Evolutionary conservation across 2,329 filamentous ascomycete genomes (phyloP).

Genomic region (Passalora sequoiae): DNA sequence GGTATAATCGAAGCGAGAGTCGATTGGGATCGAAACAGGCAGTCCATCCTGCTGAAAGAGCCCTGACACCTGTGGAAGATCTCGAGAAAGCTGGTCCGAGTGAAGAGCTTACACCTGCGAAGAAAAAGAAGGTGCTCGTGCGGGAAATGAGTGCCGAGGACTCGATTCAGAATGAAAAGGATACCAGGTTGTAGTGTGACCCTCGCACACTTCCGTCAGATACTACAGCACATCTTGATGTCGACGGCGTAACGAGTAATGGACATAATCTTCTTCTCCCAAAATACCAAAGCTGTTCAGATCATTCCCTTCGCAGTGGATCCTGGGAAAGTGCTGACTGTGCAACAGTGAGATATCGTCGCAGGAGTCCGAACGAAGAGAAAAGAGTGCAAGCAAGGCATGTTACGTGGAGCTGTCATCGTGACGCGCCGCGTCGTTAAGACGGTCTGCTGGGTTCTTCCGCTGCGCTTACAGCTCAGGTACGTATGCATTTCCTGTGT

Average conservation of each 20-base stretch:
- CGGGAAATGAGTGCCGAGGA: constrained; percentile 19
- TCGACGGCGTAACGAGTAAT: constrained; percentile 1
- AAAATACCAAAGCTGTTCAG: not conserved
- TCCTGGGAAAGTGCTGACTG: not conserved
- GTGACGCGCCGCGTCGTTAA: not conserved
- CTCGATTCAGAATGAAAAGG: constrained; percentile 1
- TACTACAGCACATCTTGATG: not conserved
- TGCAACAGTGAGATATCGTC: not conserved
- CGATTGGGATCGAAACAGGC: constrained; percentile 5
- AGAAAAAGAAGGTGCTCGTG: constrained; percentile 19
- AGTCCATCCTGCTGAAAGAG: constrained; percentile 22
- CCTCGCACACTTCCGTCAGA: not conserved
- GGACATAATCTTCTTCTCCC: not conserved
- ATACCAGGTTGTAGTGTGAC: constrained; percentile 2
- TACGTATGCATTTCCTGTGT: not conserved
- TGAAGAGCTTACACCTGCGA: constrained; percentile 4
- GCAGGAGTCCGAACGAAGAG: not conserved
- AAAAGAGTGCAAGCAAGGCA: not conserved
- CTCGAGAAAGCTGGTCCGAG: constrained; percentile 19
- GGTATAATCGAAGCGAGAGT: constrained; percentile 28
- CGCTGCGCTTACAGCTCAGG: not conserved
- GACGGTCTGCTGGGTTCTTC: not conserved
- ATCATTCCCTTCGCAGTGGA: not conserved
- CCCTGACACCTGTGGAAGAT: constrained; percentile 19
- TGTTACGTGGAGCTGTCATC: not conserved